phyloP scores from a whole-genome alignment of 1,139 yeast species.

The Geotrichum australiense region DNA sequence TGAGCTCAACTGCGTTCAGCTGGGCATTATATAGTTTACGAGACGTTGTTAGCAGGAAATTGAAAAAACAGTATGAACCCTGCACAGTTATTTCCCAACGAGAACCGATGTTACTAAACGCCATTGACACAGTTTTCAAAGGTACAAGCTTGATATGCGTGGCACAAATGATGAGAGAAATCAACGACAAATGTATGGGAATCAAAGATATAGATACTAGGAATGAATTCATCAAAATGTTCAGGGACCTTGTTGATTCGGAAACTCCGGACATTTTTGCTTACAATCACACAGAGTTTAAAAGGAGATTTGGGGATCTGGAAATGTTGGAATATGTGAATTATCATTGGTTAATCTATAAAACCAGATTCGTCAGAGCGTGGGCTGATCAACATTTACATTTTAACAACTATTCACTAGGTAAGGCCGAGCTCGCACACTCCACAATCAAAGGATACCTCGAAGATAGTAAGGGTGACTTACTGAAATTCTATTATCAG shows the following conservation, averaged over 20 bases:
- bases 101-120: constrained; percentile 14
- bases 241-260: constrained; percentile 17
- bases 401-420: constrained; percentile 18
- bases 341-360: constrained; percentile 16
- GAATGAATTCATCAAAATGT: constrained; percentile 10
- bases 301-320: constrained; percentile 12
- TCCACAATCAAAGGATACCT: constrained; percentile 11
- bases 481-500: constrained; percentile 14
- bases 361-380: constrained; percentile 18
- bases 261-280: constrained; percentile 18
- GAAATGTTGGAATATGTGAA: constrained; percentile 14
- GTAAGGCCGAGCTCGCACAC: constrained; percentile 17
- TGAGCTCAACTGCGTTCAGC: constrained; percentile 12
- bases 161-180: constrained; percentile 16
- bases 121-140: constrained; percentile 16
- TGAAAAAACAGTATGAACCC: constrained; percentile 15
- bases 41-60: constrained; percentile 11
- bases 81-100: constrained; percentile 17
- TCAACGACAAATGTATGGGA: constrained; percentile 10
- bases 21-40: constrained; percentile 16
- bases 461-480: constrained; percentile 13
- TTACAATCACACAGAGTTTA: constrained; percentile 15
- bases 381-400: constrained; percentile 18
- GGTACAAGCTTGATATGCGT: constrained; percentile 17
- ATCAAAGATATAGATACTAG: constrained; percentile 8